Base-by-base conservation (phyloP, 805 yeast genomes). In the Wickerhamiella vanderwaltii region DNA sequence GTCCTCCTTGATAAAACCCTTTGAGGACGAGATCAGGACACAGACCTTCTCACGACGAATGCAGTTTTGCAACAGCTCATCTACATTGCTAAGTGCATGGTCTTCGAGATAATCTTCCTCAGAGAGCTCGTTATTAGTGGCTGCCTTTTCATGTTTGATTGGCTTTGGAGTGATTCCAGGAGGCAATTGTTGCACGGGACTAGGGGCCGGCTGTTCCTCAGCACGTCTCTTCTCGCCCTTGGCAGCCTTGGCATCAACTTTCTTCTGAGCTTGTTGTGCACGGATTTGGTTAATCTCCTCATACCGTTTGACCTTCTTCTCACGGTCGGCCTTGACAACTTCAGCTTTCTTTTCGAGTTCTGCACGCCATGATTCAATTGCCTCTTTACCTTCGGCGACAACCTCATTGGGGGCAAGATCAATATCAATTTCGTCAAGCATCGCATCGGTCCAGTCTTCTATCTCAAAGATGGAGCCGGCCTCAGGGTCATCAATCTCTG, bases 401-500 rank as follows among this genome's bases (percentile, higher is more conserved):
- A 50, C 34, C 28, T 49, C 49, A n/a, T 51, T 53, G 6, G 53
- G 50, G 16, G 43, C 40, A 25, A 47, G 42, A 15, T 51, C 54
- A 11, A 44, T 30, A 13, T 50, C 40, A 17, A 47, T 28, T 35
- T 49, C 46, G 20, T 49, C 53, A 19, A 71, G 63, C 16, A 74
- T 62, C 49, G 35, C 30, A 12, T 38, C 41, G 30, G 41, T 22
- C 25, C 30, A 25, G 20, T 38, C 41, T 19, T 40, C 46, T 19
- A 29, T 24, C 9, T 39, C 46, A 15, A 29, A 39, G 15, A 26
- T 35, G 34, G 33, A 45, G 3, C 42, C 43, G 9, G 39, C 39
- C n/a, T 37, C 36, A 9, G 29, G 46, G 17, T 35, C 44, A 11
- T 76, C 71, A 25, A 73, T 72, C 25, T 71, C 72, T 38, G 70